Evolutionary conservation across 768 basidiomycete species (phyloP).

Genomic region (Dioszegia crocea): DNA sequence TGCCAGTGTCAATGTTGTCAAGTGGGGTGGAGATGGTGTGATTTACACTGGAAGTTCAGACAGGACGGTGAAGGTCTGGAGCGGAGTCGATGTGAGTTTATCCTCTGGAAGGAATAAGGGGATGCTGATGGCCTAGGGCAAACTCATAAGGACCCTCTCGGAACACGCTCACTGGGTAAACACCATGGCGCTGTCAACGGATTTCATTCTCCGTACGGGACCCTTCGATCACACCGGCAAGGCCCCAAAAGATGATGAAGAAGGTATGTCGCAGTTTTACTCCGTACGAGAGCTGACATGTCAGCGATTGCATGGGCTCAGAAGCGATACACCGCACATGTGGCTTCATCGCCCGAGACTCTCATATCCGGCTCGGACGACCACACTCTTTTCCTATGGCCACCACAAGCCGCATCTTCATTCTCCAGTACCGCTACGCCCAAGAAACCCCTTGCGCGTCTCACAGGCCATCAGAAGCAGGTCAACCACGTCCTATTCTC

Average conservation of each 20-base stretch:
- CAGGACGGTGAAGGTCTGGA: conserved; percentile 91
- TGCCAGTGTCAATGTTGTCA: conserved; percentile 87
- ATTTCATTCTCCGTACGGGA: conserved; percentile 89
- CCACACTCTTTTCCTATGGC: conserved; percentile 97
- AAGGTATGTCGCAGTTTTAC: conserved; percentile 57
- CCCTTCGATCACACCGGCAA: conserved; percentile 87
- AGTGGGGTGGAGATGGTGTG: conserved; percentile 89
- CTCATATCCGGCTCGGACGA: conserved; percentile 96
- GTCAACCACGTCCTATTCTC: conserved; percentile 91
- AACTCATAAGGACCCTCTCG: conserved; percentile 74
- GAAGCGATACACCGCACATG: conserved; percentile 63
- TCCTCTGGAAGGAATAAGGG: not conserved
- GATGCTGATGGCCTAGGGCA: conserved; percentile 58
- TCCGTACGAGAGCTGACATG: not conserved
- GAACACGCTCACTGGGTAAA: conserved; percentile 99
- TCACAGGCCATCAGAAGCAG: conserved; percentile 93
- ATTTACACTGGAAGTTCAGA: conserved; percentile 95
- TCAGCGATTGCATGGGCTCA: conserved; percentile 72
- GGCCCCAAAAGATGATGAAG: conserved; percentile 70
- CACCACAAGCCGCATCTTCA: conserved; percentile 57
- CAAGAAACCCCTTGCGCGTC: conserved; percentile 66
- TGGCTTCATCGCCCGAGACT: conserved; percentile 68
- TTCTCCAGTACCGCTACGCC: conserved; percentile 52
- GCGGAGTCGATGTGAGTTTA: conserved; percentile 64
- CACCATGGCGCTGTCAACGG: conserved; percentile 88